Evolutionary conservation across 352 stramenopile species (phyloP), one percentile per base, ranked within the genome.

Genomic region (Phytophthora cajani): DNA sequence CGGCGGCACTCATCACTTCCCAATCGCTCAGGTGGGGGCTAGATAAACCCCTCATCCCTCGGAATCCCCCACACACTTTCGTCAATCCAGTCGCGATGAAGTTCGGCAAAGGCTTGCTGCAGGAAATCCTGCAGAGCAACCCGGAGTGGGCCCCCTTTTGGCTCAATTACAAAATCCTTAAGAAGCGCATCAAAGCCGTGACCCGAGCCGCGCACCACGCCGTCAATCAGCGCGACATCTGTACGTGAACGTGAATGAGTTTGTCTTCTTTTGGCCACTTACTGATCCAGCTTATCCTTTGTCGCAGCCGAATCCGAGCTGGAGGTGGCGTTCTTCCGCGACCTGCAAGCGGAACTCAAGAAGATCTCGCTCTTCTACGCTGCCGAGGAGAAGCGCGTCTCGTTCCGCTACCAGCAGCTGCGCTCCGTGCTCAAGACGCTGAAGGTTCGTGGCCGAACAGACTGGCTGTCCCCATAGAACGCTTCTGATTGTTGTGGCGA

Each of bases 101-200:
- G 75, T 94, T 94, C 64, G 87, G 87, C 69, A 94, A 94, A 78
- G 75, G 77, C 23, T 54, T 94, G 47, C 68, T 94, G 67, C 72
- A 78, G 33, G 82, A 89, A 65, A 88, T 91, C 64, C 60, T 92
- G 42, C 81, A 88, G 68, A 91, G 84, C 72, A 93, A 90, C 64
- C 85, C 87, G 11, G 84, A 93, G 64, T 94, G 85, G 85, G 85
- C 83, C n/a, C 85, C 85, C 30, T 94, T 93, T 67, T 94, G 87
- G 87, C 87, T 94, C 69, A 93, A 93, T 76, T 94, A 94, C 71
- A 94, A 94, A 76, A 85, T 72, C 36, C 83, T 94, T 54, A 94
- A 94, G 73, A 94, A 93, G 62, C 85, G 82, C 67, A 93, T 94
- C 61, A 94, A 94, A 70, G 82, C 81, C 36, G 85, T 93, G 38